These are phyloP conservation scores for Claviceps digitariae DNA, from an alignment of 2,329 filamentous ascomycete species.

Conservation along the genomic window DNA sequence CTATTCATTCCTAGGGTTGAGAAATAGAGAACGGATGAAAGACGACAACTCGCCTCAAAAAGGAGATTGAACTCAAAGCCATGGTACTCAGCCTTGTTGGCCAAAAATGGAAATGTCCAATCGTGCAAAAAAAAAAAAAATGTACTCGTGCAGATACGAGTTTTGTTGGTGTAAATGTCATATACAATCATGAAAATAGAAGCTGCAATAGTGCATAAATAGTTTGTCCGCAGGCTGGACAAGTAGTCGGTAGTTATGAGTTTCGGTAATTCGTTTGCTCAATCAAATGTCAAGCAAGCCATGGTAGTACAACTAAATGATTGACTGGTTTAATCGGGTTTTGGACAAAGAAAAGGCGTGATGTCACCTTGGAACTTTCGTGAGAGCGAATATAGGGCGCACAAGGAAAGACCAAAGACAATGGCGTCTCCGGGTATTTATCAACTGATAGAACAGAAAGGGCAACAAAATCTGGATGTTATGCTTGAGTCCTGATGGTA, in stretches of 20 bases:
- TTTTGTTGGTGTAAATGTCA: no score
- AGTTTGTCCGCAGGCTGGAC: background rate
- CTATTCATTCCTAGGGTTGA: no score
- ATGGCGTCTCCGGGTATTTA: background rate
- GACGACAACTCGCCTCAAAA: no score
- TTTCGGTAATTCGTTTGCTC: no score
- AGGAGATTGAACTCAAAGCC: no score
- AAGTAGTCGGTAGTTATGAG: background rate
- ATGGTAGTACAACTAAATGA: background rate
- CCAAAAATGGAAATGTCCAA: no score
- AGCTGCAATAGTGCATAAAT: background rate
- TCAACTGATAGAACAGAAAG: background rate
- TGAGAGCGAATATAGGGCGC: background rate
- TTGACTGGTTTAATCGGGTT: background rate
- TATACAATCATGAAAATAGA: background rate
- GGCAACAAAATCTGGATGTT: background rate
- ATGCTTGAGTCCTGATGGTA: slow-evolving; percentile 12
- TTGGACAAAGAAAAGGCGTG: background rate
- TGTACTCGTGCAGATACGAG: no score
- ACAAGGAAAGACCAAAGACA: background rate
- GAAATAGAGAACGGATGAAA: no score
- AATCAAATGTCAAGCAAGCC: no score
- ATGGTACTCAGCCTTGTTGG: no score
- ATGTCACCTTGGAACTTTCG: background rate
- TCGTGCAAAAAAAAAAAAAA: no score